Percentiles rank a stretch among this genome's conserved stretches.
Evolutionary conservation across 805 yeast species (phyloP).

Genomic region (Lipomyces sp.): DNA sequence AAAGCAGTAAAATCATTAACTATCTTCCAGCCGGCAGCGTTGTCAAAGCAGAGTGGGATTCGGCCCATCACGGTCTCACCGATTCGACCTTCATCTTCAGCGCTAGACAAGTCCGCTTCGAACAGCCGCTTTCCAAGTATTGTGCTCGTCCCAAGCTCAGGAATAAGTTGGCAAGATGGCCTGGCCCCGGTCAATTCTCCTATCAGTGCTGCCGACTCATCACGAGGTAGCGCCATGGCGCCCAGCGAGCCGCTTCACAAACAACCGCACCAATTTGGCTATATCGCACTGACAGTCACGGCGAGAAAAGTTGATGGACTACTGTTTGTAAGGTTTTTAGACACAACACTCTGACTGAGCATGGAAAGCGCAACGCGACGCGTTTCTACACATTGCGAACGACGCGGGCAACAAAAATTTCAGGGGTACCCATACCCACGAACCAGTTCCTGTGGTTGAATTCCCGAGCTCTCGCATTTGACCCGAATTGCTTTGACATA

Average conservation of each 20-base stretch:
- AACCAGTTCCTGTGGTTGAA: not conserved
- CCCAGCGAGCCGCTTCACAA: not conserved
- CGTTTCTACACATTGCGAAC: not conserved
- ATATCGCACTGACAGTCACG: not conserved
- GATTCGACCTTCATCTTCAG: not conserved
- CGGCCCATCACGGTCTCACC: not conserved
- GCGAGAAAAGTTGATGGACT: not conserved
- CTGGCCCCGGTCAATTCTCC: not conserved
- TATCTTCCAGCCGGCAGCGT: not conserved
- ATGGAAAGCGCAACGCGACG: not conserved
- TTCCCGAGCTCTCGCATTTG: not conserved
- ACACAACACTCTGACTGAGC: not conserved
- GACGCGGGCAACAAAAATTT: not conserved
- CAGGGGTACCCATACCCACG: slow-evolving; percentile 3
- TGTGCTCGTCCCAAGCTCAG: not conserved
- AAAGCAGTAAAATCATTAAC: not conserved
- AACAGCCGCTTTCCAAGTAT: not conserved
- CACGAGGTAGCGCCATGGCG: not conserved
- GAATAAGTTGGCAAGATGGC: not conserved
- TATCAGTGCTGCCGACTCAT: not conserved
- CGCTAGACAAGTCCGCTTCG: not conserved
- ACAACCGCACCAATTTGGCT: not conserved
- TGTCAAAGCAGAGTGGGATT: slow-evolving; percentile 4
- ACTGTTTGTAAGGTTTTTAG: not conserved
- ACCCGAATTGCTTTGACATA: not conserved